Percentiles rank a stretch among this genome's conserved stretches.
These are phyloP conservation scores for Endocarpon pusillum DNA, from an alignment of 495 filamentous ascomycete species.

Conservation along the genomic window DNA sequence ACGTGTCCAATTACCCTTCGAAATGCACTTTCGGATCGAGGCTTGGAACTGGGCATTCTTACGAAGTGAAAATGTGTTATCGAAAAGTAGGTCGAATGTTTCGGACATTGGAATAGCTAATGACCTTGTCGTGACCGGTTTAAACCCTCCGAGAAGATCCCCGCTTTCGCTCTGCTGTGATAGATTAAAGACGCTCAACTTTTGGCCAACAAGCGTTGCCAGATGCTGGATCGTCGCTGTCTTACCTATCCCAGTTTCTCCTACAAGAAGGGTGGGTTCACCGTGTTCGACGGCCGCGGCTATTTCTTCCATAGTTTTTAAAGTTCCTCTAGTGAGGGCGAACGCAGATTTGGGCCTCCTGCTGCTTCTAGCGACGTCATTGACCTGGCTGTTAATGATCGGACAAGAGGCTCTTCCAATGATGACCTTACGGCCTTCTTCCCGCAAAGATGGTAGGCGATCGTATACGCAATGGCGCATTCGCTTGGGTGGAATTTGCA, in stretches of 20 bases:
- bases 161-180: conserved; percentile 94
- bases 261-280: conserved; percentile 84
- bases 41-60: conserved; percentile 79
- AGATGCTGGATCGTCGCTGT: conserved; percentile 90
- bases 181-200: conserved; percentile 78
- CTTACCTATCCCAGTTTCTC: conserved; percentile 96
- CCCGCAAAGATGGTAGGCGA: conserved; percentile 46
- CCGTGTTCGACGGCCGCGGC: conserved; percentile 61
- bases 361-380: conserved; percentile 3
- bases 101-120: conserved; percentile 83
- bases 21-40: conserved; percentile 57
- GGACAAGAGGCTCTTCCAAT: conserved; percentile 61
- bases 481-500: conserved; percentile 69
- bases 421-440: conserved; percentile 36
- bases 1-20: conserved; percentile 67
- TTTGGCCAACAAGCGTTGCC: conserved; percentile 61
- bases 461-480: conserved; percentile 49
- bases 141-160: conserved; percentile 88
- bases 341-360: conserved; percentile 24
- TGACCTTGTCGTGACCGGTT: conserved; percentile 77
- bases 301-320: conserved; percentile 58
- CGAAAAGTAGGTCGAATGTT: conserved; percentile 79
- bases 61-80: conserved; percentile 62
- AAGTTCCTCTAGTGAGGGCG: conserved; percentile 27
- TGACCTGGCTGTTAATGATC: conserved; percentile 25